phyloP scores from a whole-genome alignment of 1,284 basidiomycete genomes.

The Boletus albobrunnescens region DNA sequence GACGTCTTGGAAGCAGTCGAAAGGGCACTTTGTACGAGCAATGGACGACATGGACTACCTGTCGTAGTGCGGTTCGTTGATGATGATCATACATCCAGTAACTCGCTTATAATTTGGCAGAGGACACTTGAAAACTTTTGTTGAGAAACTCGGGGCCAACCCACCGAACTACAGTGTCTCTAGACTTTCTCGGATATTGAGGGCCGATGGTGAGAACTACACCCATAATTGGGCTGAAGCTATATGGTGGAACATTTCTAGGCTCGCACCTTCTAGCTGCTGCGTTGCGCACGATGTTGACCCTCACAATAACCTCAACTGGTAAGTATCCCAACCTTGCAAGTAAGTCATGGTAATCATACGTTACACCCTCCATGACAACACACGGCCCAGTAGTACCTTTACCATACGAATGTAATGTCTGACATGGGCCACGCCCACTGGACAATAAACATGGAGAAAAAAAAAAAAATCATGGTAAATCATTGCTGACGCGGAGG shows the following conservation, averaged over 20 bases:
- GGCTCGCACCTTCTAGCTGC: slow-evolving; percentile 12
- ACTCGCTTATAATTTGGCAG: slow-evolving; percentile 9
- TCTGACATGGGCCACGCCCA: no score
- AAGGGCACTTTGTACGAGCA: slow-evolving; percentile 16
- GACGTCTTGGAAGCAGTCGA: slow-evolving; percentile 11
- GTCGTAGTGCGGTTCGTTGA: slow-evolving; percentile 18
- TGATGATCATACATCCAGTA: background rate
- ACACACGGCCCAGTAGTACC: no score
- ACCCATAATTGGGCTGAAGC: background rate
- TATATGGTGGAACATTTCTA: slow-evolving; percentile 5
- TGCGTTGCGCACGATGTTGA: slow-evolving; percentile 18
- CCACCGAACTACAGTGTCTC: background rate
- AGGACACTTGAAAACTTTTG: slow-evolving; percentile 6
- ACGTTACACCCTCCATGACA: no score
- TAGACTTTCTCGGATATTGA: slow-evolving; percentile 19
- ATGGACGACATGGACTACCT: slow-evolving; percentile 26
- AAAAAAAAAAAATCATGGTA: no score
- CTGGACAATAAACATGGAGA: no score
- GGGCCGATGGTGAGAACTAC: slow-evolving; percentile 7
- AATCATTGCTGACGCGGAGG: no score
- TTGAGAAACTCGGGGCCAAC: slow-evolving; percentile 8
- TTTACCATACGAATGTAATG: no score
- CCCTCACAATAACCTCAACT: no score
- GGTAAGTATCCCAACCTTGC: no score
- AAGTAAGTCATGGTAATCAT: no score